phyloP scores from a whole-genome alignment of 148 eudicot species.

The Chenopodium formosanum region DNA sequence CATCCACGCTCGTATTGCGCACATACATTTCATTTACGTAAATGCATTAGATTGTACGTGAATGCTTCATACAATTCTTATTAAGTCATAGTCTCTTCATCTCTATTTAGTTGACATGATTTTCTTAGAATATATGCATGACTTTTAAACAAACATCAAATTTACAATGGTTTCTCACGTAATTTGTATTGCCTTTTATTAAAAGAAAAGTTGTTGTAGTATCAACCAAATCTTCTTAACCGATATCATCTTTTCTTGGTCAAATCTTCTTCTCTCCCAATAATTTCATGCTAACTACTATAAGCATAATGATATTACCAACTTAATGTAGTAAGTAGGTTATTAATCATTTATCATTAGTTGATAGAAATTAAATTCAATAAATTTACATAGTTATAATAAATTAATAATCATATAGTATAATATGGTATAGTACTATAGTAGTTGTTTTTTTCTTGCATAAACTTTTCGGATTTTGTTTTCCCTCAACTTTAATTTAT shows the following conservation, averaged over 20 bases:
- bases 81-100: too few relatives aligned
- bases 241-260: neutral
- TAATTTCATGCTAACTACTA: neutral
- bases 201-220: neutral
- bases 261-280: neutral
- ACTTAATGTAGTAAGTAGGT: constrained; percentile 1
- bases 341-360: neutral
- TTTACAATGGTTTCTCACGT: too few relatives aligned
- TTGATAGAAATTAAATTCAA: neutral
- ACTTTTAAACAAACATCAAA: too few relatives aligned
- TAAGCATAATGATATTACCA: neutral
- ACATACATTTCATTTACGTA: too few relatives aligned
- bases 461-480: neutral
- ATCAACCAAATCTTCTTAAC: neutral
- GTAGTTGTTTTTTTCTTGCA: neutral
- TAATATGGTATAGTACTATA: neutral
- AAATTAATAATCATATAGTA: too few relatives aligned
- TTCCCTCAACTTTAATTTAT: neutral
- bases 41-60: too few relatives aligned
- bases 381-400: neutral
- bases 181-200: too few relatives aligned
- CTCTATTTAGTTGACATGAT: too few relatives aligned
- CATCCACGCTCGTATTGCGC: too few relatives aligned
- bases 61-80: too few relatives aligned
- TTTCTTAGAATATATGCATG: too few relatives aligned